Conservation (phyloP, 371 early-diverging fungal species). For the Mortierella polycephala region DNA sequence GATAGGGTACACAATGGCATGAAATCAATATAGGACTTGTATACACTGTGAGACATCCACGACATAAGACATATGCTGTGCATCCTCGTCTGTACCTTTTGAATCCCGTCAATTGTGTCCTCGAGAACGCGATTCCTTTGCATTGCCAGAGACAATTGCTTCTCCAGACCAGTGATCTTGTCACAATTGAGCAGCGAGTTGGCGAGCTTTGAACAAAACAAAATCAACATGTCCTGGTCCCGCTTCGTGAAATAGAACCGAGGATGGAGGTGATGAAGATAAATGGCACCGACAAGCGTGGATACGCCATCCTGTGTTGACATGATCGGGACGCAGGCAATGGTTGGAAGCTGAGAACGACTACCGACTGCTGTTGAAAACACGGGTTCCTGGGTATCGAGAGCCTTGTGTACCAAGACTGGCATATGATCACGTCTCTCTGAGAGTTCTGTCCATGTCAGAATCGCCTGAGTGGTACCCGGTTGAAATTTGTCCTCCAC, state of each 20-base stretch:
- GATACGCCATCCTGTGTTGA: neutral
- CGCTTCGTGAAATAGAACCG: conserved; percentile 51
- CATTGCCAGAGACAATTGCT: conserved; percentile 31
- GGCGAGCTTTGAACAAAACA: conserved; percentile 44
- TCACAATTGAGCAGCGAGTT: conserved; percentile 35
- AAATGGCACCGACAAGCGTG: conserved; percentile 41
- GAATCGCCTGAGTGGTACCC: conserved; percentile 34
- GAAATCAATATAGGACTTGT: neutral
- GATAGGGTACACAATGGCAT: neutral
- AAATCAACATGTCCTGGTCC: conserved; percentile 43
- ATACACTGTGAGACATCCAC: neutral
- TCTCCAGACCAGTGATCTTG: conserved; percentile 25
- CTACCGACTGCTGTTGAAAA: conserved; percentile 52
- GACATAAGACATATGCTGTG: no score
- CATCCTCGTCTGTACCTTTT: conserved; percentile 21
- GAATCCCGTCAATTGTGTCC: conserved; percentile 39
- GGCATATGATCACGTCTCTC: conserved; percentile 53
- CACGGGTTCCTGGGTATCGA: conserved; percentile 45
- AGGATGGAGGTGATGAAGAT: conserved; percentile 49
- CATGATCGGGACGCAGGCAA: conserved; percentile 51
- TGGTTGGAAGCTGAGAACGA: conserved; percentile 47
- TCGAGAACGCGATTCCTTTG: conserved; percentile 40
- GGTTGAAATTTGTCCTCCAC: conserved; percentile 45
- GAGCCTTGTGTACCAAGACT: conserved; percentile 40
- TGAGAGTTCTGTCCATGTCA: conserved; percentile 48